Conservation (phyloP, 495 filamentous ascomycete species). For the Venustampulla echinocandica region DNA sequence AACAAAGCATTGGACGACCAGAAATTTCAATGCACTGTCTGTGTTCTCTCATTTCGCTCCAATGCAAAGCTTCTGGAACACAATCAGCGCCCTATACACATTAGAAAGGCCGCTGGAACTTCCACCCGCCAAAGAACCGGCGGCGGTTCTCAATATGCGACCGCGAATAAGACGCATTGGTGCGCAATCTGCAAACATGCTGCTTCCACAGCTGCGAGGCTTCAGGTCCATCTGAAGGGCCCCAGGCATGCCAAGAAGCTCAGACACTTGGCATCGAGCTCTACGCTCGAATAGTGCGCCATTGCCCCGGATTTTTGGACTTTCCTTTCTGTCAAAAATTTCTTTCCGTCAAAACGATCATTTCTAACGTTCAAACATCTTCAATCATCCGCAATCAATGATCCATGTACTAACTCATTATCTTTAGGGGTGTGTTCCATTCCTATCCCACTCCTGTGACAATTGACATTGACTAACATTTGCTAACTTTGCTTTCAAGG, state of each 20-base stretch:
- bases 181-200: constrained; percentile 5
- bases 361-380: constrained; percentile 2
- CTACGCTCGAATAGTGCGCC: constrained; percentile 7
- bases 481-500: constrained; percentile 1
- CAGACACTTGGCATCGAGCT: constrained; percentile 5
- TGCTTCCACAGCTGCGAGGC: neutral
- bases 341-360: constrained; percentile 8
- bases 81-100: neutral
- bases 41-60: neutral
- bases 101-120: neutral
- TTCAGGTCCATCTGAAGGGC: neutral
- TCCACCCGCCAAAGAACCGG: neutral
- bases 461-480: too few relatives aligned
- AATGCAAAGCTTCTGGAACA: neutral
- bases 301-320: constrained; percentile 5
- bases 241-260: neutral
- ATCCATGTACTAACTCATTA: too few relatives aligned
- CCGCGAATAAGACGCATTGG: constrained; percentile 3
- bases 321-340: constrained; percentile 8
- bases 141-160: neutral
- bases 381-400: neutral
- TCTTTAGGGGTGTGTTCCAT: too few relatives aligned
- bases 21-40: neutral
- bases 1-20: neutral
- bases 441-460: neutral